Evolutionary conservation across 176 grass and related monocot genomes (phyloP).

Genomic region (Phoenix roebelenii): DNA sequence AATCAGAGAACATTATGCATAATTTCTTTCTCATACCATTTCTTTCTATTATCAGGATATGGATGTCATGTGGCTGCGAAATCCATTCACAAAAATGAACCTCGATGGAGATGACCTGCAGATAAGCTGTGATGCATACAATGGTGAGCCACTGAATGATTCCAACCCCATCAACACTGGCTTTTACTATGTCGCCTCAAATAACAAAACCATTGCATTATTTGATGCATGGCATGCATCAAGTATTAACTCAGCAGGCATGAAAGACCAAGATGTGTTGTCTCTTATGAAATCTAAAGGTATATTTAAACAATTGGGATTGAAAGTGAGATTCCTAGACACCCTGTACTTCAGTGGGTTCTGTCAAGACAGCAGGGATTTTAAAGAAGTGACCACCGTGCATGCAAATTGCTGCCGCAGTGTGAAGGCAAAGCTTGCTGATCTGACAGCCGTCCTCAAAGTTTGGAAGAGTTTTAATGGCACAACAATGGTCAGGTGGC

Average conservation of each 20-base stretch:
- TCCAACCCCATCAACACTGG: slow-evolving; percentile 45
- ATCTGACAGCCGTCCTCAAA: neutral
- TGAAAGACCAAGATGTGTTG: slow-evolving; percentile 56
- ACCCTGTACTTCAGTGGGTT: slow-evolving; percentile 57
- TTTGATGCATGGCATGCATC: slow-evolving; percentile 40
- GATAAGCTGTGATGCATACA: slow-evolving; percentile 60
- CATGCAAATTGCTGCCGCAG: slow-evolving; percentile 47
- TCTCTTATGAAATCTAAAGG: slow-evolving; percentile 42
- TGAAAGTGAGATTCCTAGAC: slow-evolving; percentile 52
- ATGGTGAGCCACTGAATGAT: slow-evolving; percentile 30
- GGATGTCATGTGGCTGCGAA: slow-evolving; percentile 61
- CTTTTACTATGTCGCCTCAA: slow-evolving; percentile 40
- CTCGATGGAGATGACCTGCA: slow-evolving; percentile 31
- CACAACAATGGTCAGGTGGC: neutral
- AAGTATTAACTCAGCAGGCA: slow-evolving; percentile 15
- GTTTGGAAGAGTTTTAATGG: slow-evolving; percentile 2
- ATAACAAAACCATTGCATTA: slow-evolving; percentile 27
- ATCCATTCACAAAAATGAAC: slow-evolving; percentile 39
- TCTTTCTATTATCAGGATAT: slow-evolving; percentile 33
- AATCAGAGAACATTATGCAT: too few species aligned
- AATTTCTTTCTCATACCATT: neutral
- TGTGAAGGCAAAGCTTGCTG: neutral
- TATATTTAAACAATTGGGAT: slow-evolving; percentile 25
- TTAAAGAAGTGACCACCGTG: slow-evolving; percentile 52
- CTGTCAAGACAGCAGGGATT: slow-evolving; percentile 42